These are phyloP conservation scores for Fusarium floridanum DNA, from an alignment of 2,329 filamentous ascomycete species.

Conservation along the genomic window DNA sequence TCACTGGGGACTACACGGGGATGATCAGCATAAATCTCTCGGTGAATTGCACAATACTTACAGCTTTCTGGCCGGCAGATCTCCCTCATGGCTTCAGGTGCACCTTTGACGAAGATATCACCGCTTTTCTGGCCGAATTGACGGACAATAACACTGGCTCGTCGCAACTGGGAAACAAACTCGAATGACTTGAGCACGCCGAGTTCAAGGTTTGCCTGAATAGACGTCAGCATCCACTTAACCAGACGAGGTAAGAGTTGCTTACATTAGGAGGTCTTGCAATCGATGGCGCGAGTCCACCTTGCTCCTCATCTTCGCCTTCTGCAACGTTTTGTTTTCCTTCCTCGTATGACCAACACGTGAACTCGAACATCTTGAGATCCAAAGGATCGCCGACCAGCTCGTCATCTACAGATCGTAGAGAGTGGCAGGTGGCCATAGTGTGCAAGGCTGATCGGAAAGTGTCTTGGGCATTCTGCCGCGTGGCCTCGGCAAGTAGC, in stretches of 20 bases:
- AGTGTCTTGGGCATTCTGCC: constrained; percentile 48
- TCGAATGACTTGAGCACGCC: constrained; percentile 94
- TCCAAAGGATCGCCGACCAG: constrained; percentile 94
- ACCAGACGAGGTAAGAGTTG: constrained; percentile 59
- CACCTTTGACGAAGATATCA: constrained; percentile 94
- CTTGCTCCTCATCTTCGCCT: constrained; percentile 79
- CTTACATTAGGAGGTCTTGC: constrained; percentile 78
- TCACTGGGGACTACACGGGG: constrained; percentile 76
- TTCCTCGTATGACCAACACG: constrained; percentile 92
- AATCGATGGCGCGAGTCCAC: constrained; percentile 85
- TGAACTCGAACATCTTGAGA: constrained; percentile 99
- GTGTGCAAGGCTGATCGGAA: constrained; percentile 81
- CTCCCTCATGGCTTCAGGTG: constrained; percentile 94
- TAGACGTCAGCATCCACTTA: neutral
- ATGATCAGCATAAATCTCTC: constrained; percentile 24
- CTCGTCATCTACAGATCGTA: constrained; percentile 88
- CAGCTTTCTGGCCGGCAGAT: constrained; percentile 88
- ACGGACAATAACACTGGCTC: constrained; percentile 92
- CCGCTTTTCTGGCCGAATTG: constrained; percentile 88
- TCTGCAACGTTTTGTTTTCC: constrained; percentile 76
- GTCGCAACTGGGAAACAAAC: constrained; percentile 91
- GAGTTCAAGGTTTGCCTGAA: constrained; percentile 77
- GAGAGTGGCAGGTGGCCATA: constrained; percentile 97
- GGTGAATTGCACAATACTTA: constrained; percentile 56
- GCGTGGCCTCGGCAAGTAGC: constrained; percentile 63